Base-by-base conservation (phyloP, 345 rosid genomes). In the Ceriops zippeliana region DNA sequence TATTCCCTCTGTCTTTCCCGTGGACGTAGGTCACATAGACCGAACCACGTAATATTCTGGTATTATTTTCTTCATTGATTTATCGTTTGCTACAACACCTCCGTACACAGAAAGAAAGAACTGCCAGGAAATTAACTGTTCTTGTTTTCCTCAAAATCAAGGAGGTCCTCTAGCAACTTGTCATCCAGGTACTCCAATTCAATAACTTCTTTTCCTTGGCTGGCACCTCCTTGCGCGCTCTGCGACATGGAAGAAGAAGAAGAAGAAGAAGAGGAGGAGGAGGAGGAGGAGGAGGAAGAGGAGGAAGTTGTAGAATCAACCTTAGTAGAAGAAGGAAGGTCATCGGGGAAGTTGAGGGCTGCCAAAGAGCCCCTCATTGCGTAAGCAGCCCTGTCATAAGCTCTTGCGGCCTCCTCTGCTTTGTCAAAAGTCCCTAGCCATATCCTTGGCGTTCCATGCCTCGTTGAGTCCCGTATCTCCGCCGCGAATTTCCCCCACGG, bases 401-500 rank as follows among this genome's bases (percentile, higher is more conserved):
- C 95, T 68, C 92, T 76, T 1, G 98, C 96, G 0, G 96, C 98
- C 34, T 82, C 96, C 62, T 85, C 96, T 0, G 92, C 89, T 0
- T 93, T 90, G 72, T 69, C 71, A 54, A 92, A 92, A 20, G 98
- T 90, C 24, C 98, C 98, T 0, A 88, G 87, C 98, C 96, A 92
- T 68, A 90, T n/a, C n/a, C 95, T 84, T 0, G 49, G 49, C 49
- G 81, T 86, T 53, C 96, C 95, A 0, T 70, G 87, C 65, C 83
- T 78, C 15, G 78, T 71, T 0, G 98, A 90, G 73, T 92, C 96
- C 10, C 93, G 89, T 70, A 92, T 92, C 85, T 92, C 96, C 2
- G 91, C 92, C n/a, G 93, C 96, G 58, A 67, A 90, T 63, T 90
- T 90, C 0, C 96, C 96, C 96, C 96, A 92, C 0, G 96, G 96